Percentiles rank a stretch among this genome's conserved stretches.
These are phyloP conservation scores for Podila verticillata DNA, from an alignment of 192 early-diverging fungal genomes.

Conservation along the genomic window DNA sequence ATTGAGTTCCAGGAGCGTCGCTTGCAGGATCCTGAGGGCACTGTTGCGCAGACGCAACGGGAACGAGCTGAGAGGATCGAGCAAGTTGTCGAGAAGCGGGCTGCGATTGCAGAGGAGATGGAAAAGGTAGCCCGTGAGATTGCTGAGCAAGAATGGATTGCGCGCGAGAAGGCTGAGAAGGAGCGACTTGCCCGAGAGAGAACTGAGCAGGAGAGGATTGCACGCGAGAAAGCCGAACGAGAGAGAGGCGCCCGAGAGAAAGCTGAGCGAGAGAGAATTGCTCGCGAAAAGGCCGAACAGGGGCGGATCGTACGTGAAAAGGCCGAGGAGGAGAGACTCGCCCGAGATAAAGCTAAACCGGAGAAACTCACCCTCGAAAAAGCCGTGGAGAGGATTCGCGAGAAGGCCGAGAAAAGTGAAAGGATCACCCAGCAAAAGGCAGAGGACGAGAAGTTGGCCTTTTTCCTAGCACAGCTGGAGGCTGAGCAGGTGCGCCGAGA, in stretches of 20 bases:
- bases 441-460: too few species aligned
- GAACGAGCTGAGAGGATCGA: neutral
- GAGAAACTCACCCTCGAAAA: neutral
- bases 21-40: too few species aligned
- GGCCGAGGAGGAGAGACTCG: neutral
- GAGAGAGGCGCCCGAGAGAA: neutral
- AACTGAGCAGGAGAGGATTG: neutral
- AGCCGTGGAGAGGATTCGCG: neutral
- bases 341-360: conserved; percentile 2
- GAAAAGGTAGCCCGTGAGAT: neutral
- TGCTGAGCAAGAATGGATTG: conserved; percentile 8
- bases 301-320: too few species aligned
- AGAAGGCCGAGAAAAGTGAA: neutral
- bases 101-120: neutral
- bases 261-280: neutral
- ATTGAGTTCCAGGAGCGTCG: too few species aligned
- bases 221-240: neutral
- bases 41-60: too few species aligned
- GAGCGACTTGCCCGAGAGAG: neutral
- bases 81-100: neutral
- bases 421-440: too few species aligned
- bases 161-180: conserved; percentile 2
- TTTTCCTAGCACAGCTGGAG: too few species aligned
- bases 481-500: too few species aligned
- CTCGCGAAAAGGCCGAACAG: too few species aligned